These are phyloP conservation scores for Eucalyptus tenuipes DNA, from an alignment of 345 rosid genomes.

Conservation along the genomic window DNA sequence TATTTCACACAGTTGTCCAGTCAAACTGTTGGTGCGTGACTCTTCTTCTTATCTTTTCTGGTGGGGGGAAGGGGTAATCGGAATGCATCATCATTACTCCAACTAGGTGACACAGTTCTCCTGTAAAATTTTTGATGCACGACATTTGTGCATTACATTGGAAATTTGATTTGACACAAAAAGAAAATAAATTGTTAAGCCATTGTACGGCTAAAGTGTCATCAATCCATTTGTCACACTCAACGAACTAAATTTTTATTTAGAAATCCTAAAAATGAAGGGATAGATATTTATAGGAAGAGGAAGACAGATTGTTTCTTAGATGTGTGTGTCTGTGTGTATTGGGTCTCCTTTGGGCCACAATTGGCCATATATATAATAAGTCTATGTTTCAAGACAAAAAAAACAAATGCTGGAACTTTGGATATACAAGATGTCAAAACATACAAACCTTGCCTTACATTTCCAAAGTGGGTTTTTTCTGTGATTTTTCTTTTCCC, in stretches of 20 bases:
- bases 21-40: background rate
- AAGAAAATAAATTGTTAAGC: background rate
- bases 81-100: background rate
- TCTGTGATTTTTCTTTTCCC: background rate
- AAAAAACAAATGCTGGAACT: accelerated
- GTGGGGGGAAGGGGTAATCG: background rate
- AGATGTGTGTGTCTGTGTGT: accelerated
- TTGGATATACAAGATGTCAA: accelerated
- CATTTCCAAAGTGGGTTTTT: background rate
- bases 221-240: background rate
- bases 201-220: background rate
- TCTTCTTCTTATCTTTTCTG: background rate
- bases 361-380: background rate
- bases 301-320: background rate
- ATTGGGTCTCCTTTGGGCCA: background rate
- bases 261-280: background rate
- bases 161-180: background rate
- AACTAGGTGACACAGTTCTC: background rate
- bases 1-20: background rate
- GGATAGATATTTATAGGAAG: background rate
- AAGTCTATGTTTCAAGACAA: background rate
- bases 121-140: background rate
- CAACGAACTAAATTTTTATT: background rate
- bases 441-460: background rate
- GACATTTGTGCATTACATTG: background rate